Evolutionary conservation across 2,329 filamentous ascomycete genomes (phyloP), one percentile per base, ranked within the genome.

Genomic region (Penicillium sp.): DNA sequence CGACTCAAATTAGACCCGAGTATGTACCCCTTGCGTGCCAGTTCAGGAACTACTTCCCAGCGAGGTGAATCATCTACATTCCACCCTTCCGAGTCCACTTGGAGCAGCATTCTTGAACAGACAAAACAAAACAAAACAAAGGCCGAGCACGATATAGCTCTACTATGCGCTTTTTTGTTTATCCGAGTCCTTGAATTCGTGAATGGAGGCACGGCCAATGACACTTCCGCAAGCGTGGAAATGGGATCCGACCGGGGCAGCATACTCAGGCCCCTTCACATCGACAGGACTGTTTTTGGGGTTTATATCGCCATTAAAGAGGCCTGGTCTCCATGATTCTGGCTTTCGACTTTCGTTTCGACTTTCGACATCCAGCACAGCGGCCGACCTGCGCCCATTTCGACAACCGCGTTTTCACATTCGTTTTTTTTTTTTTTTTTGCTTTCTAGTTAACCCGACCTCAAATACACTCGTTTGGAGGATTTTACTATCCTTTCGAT

Each of bases 181-280:
- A 41, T 52, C 25, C 17, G 15, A 37, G 15, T 9, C 27, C 19
- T n/a, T 9, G 2, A 48, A 25, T 31, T 41, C 54, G 50, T 56
- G 62, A 63, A 61, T 63, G 57, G 51, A 56, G 51, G 57, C n/a
- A 52, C 29, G 23, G 12, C 31, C 47, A 40, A 52, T 61, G 35
- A 46, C 60, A 62, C 58, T 38, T 31, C 43, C 35, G 23, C 29
- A 23, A 50, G 13, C 23, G 25, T 53, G 50, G 50, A 50, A 37
- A 42, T 46, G 35, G 19, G 48, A 42, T 33, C 45, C 49, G 35
- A n/a, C n/a, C 19, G 19, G 27, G 50, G 33, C 29, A 63, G 52
- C 62, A 63, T 55, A 61, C 50, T 47, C 50, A 29, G 35, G 52
- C 53, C 64, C 65, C 64, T 66, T 58, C 31, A 59, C 62, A 66